phyloP scores from a whole-genome alignment of 139 green algal genomes.

The Micractinium sp. region DNA sequence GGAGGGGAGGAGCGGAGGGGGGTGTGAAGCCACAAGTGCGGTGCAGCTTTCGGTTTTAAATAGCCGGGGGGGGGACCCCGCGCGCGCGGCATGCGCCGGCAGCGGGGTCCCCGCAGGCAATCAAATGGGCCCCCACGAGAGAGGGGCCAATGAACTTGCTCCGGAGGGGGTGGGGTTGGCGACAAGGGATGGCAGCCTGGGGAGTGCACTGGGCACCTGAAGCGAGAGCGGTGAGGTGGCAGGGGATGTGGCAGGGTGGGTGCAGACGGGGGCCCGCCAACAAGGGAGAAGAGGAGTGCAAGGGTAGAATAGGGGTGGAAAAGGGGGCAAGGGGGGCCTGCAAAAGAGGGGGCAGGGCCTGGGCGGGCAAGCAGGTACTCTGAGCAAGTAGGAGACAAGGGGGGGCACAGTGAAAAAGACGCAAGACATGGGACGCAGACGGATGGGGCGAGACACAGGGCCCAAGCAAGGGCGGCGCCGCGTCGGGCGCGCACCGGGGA shows the following conservation, averaged over 20 bases:
- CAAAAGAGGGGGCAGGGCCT: not conserved
- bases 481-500: not conserved
- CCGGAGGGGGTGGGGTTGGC: not conserved
- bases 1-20: too few species aligned
- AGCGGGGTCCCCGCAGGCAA: not conserved
- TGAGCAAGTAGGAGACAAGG: not conserved
- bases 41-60: not conserved
- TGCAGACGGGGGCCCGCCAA: not conserved
- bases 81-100: too few species aligned
- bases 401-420: not conserved
- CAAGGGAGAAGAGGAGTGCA: too few species aligned
- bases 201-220: not conserved
- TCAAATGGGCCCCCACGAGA: not conserved
- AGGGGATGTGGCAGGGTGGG: not conserved
- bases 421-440: not conserved
- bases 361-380: not conserved
- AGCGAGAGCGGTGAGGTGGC: not conserved
- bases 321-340: too few species aligned
- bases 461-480: too few species aligned
- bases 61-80: not conserved
- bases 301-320: too few species aligned
- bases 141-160: not conserved
- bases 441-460: not conserved
- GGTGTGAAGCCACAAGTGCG: too few species aligned
- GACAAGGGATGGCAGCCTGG: not conserved